Percentiles rank a stretch among this genome's conserved stretches.
phyloP scores from a whole-genome alignment of 75 land plant genomes.

The Sequoia sempervirens region DNA sequence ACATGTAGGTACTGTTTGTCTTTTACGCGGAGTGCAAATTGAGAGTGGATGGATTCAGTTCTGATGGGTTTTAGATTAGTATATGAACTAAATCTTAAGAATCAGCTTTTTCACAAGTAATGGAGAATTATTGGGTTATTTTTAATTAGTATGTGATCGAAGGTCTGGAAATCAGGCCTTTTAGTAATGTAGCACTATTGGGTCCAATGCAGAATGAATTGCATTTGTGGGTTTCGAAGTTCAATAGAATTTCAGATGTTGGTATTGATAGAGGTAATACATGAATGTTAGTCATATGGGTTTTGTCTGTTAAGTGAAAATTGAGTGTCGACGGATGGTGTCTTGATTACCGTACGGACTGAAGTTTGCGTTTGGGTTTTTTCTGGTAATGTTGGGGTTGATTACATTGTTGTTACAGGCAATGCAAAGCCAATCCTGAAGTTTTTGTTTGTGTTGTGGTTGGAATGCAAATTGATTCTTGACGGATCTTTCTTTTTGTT shows the following conservation, averaged over 20 bases:
- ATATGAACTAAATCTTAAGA: neutral
- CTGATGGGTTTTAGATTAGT: neutral
- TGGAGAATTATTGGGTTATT: neutral
- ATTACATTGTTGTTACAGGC: slow-evolving; percentile 4
- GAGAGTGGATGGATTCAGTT: neutral
- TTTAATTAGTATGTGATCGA: neutral
- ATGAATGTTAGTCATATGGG: neutral
- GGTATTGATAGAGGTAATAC: neutral
- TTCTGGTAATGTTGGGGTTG: neutral
- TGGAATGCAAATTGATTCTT: neutral
- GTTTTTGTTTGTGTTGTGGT: neutral
- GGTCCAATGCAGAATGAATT: slow-evolving; percentile 1
- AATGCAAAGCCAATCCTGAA: neutral
- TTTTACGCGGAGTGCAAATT: neutral
- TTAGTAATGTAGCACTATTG: neutral
- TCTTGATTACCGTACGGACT: neutral
- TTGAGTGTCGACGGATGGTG: neutral
- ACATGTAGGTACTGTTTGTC: neutral
- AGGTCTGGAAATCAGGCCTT: neutral
- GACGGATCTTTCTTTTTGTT: neutral
- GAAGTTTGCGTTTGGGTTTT: neutral
- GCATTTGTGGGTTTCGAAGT: neutral
- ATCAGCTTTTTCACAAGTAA: neutral
- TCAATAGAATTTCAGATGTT: neutral
- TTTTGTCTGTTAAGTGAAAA: neutral